Percentiles rank a stretch among this genome's conserved stretches.
Conservation (phyloP, 169 alveolate genomes). For the Plasmodium yoelii region DNA sequence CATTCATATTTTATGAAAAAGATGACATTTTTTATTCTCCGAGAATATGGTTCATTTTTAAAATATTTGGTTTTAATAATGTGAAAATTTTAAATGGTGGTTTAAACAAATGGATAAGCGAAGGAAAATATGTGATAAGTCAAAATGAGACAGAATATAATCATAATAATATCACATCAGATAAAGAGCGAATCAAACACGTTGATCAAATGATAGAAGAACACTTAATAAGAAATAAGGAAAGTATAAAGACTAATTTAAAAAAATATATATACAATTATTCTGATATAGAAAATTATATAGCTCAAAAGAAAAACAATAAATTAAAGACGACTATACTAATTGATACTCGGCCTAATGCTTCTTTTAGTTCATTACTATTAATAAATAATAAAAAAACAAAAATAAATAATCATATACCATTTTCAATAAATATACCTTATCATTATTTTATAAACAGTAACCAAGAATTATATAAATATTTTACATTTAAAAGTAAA, state of each 20-base stretch:
- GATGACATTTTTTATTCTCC: conserved; percentile 69
- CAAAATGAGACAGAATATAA: neutral
- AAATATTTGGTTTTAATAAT: conserved; percentile 46
- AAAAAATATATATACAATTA: conserved; percentile 45
- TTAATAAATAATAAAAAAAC: conserved; percentile 17
- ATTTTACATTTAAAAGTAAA: conserved; percentile 52
- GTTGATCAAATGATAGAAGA: conserved; percentile 26
- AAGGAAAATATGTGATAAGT: conserved; percentile 18
- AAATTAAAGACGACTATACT: conserved; percentile 11
- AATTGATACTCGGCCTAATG: conserved; percentile 46
- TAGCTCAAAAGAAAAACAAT: conserved; percentile 9
- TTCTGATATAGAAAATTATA: conserved; percentile 34
- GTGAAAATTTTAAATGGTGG: conserved; percentile 65
- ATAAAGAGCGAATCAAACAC: neutral
- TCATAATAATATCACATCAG: neutral
- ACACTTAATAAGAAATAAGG: conserved; percentile 29
- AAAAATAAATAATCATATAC: conserved; percentile 35
- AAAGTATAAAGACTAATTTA: conserved; percentile 11
- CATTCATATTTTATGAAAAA: conserved; percentile 55
- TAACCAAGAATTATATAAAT: conserved; percentile 36
- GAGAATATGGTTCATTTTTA: conserved; percentile 65
- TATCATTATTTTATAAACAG: conserved; percentile 38
- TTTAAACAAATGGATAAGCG: conserved; percentile 65
- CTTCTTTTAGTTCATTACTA: conserved; percentile 26
- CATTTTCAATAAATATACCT: conserved; percentile 51